phyloP scores from a whole-genome alignment of 1,139 yeast genomes.

The Kodamaea plutei region DNA sequence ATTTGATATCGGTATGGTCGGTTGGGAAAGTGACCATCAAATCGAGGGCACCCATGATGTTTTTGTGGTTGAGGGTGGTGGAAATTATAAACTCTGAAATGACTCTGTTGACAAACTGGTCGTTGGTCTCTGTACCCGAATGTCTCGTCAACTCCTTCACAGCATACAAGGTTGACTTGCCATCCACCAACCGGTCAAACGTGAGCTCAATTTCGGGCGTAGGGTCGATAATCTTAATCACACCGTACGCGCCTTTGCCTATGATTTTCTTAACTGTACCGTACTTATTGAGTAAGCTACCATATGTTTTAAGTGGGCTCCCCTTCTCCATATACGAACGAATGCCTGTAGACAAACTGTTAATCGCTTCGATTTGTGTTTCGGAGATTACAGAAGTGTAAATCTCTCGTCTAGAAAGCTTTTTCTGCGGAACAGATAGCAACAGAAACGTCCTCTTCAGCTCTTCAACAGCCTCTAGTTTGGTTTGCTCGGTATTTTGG shows the following conservation, averaged over 20 bases:
- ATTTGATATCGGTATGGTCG: constrained; percentile 35
- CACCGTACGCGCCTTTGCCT: constrained; percentile 85
- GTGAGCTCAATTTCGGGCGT: constrained; percentile 24
- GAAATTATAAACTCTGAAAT: constrained; percentile 78
- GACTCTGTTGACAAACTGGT: constrained; percentile 62
- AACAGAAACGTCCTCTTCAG: constrained; percentile 31
- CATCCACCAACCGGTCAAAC: constrained; percentile 1
- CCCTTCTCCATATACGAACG: constrained; percentile 3
- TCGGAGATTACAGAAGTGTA: constrained; percentile 55
- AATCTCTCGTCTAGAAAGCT: constrained; percentile 20
- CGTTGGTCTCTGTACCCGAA: constrained; percentile 39
- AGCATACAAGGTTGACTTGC: constrained; percentile 51
- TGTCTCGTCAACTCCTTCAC: constrained; percentile 58
- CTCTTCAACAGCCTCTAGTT: constrained; percentile 30
- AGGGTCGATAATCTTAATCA: constrained; percentile 67
- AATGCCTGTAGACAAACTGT: constrained; percentile 44
- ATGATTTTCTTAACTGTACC: constrained; percentile 78
- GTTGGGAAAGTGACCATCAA: constrained; percentile 43
- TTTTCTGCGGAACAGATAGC: constrained; percentile 20
- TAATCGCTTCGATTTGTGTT: constrained; percentile 49
- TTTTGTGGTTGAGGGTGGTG: constrained; percentile 63
- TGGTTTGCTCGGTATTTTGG: constrained; percentile 13
- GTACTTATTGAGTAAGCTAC: constrained; percentile 47
- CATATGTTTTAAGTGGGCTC: background rate
- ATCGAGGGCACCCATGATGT: constrained; percentile 66